Evolutionary conservation across 345 rosid species (phyloP).

Genomic region (Hypericum androsaemum): DNA sequence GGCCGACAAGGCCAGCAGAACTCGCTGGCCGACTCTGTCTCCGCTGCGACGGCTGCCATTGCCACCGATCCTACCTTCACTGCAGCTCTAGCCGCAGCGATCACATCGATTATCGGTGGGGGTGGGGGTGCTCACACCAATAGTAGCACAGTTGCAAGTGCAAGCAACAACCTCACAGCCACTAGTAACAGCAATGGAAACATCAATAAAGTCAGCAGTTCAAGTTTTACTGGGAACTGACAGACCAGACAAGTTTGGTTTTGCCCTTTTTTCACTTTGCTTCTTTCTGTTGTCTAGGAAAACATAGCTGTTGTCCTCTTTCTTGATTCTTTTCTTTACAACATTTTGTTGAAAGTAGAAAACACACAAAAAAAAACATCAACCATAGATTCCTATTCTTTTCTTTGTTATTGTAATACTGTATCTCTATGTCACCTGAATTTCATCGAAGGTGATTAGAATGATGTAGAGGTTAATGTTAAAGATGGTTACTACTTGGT

Average conservation of each 20-base stretch:
- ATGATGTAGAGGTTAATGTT: too few species aligned
- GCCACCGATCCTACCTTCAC: slow-evolving; percentile 57
- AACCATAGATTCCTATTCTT: too few species aligned
- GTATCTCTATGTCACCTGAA: too few species aligned
- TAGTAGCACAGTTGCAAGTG: slow-evolving; percentile 7
- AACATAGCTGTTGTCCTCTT: not conserved
- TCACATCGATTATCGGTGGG: slow-evolving; percentile 40
- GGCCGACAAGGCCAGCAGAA: slow-evolving; percentile 29
- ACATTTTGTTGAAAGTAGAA: too few species aligned
- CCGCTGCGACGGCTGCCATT: slow-evolving; percentile 40
- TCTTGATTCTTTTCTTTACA: not conserved
- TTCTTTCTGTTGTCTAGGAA: not conserved
- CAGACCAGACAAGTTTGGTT: not conserved
- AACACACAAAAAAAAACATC: too few species aligned
- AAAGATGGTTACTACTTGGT: too few species aligned
- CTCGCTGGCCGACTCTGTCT: slow-evolving; percentile 29
- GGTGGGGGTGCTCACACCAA: slow-evolving; percentile 26
- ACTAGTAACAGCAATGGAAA: too few species aligned
- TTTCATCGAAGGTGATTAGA: too few species aligned
- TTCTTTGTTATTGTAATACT: too few species aligned
- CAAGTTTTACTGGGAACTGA: slow-evolving; percentile 23
- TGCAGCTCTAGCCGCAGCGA: slow-evolving; percentile 61
- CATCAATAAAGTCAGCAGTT: slow-evolving; percentile 17
- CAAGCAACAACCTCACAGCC: slow-evolving; percentile 20
- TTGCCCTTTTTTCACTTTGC: not conserved